Evolutionary conservation across 78 protist species (phyloP).

Genomic region (Mantamonas sphyraenae): DNA sequence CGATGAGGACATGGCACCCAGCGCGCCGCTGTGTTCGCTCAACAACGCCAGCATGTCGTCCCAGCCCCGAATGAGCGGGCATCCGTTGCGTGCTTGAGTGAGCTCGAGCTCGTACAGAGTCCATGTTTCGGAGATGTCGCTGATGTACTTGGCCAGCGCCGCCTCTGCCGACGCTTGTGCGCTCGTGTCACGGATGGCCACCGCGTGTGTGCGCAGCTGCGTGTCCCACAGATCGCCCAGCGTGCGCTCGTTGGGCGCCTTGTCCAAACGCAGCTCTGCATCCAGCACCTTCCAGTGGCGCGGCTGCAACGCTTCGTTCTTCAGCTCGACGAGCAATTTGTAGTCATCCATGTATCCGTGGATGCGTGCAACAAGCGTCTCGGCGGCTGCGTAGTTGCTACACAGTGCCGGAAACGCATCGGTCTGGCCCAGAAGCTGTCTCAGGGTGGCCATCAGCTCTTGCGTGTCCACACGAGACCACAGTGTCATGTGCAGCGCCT

Average conservation of each 20-base stretch:
- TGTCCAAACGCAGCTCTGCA: background rate
- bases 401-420: no score
- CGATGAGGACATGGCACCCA: conserved; percentile 48
- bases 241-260: no score
- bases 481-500: no score
- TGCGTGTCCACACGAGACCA: no score
- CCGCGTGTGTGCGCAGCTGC: conserved; percentile 5
- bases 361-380: no score
- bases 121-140: conserved; percentile 31
- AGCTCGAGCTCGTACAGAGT: background rate
- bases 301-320: conserved; percentile 4
- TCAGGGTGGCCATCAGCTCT: no score
- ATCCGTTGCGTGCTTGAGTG: conserved; percentile 9
- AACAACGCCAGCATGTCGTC: conserved; percentile 35
- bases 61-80: conserved; percentile 57
- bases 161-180: conserved; percentile 31
- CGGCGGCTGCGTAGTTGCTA: no score
- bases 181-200: conserved; percentile 12
- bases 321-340: conserved; percentile 12
- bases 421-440: no score
- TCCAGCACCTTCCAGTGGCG: conserved; percentile 33
- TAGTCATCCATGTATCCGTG: no score
- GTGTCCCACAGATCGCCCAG: conserved; percentile 16
- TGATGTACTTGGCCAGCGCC: conserved; percentile 34
- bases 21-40: conserved; percentile 32